phyloP scores from a whole-genome alignment of 164 flowering plant genomes.

The Tetracentron sinense region DNA sequence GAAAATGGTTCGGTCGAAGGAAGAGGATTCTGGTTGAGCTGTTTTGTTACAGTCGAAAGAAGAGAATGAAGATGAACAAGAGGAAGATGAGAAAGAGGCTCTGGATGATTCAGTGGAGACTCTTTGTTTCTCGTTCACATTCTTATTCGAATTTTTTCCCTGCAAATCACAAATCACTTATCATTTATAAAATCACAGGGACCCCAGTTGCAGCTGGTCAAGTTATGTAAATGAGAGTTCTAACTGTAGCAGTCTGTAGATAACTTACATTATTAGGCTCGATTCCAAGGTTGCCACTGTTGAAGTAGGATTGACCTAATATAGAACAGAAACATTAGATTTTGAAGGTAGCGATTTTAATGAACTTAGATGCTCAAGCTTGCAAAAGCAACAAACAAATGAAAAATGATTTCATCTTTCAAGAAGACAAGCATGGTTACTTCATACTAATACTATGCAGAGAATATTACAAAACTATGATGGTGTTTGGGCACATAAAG shows the following conservation, averaged over 20 bases:
- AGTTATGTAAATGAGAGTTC: slow-evolving; percentile 5
- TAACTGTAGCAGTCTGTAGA: slow-evolving; percentile 39
- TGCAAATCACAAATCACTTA: slow-evolving; percentile 29
- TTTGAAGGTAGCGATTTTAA: background rate
- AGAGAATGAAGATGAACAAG: slow-evolving; percentile 82
- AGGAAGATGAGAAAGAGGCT: slow-evolving; percentile 83
- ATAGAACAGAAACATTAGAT: slow-evolving; percentile 11
- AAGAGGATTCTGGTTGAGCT: slow-evolving; percentile 44
- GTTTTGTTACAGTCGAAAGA: slow-evolving; percentile 56
- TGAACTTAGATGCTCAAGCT: background rate
- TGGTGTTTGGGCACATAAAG: no score
- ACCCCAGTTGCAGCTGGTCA: background rate
- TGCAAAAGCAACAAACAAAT: background rate
- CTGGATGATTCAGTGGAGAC: slow-evolving; percentile 67
- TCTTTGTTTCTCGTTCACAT: slow-evolving; percentile 50
- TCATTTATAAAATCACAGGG: background rate
- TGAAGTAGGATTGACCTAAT: slow-evolving; percentile 43
- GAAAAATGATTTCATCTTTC: background rate
- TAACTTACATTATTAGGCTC: slow-evolving; percentile 30
- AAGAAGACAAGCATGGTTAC: background rate
- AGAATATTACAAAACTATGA: no score
- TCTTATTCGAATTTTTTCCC: slow-evolving; percentile 43
- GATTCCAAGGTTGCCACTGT: slow-evolving; percentile 28
- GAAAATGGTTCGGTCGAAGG: slow-evolving; percentile 44
- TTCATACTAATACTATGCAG: no score